phyloP scores from a whole-genome alignment of 306 rosid genomes.

The Geum urbanum region DNA sequence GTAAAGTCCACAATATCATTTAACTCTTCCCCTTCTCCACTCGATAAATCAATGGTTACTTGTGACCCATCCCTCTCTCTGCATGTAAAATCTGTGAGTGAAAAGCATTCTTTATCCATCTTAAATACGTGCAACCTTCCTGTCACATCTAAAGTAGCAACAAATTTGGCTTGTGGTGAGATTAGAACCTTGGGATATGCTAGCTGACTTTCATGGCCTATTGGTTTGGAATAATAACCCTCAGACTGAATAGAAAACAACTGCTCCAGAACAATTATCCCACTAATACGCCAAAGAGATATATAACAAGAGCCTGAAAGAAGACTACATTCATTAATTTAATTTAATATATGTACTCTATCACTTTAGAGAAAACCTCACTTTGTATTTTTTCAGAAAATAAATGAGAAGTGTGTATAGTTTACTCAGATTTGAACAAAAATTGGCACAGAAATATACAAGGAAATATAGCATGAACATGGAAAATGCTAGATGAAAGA shows the following conservation, averaged over 20 bases:
- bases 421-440: conserved; percentile 1
- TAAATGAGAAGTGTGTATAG: not conserved
- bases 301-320: conserved; percentile 65
- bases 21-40: conserved; percentile 28
- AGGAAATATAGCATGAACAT: conserved; percentile 18
- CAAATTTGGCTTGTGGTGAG: conserved; percentile 70
- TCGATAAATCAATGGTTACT: conserved; percentile 29
- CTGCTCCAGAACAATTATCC: conserved; percentile 54
- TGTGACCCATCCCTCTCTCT: conserved; percentile 38
- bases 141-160: conserved; percentile 73
- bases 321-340: conserved; percentile 7
- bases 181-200: conserved; percentile 74
- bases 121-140: conserved; percentile 69
- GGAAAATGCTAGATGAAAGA: conserved; percentile 19
- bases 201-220: conserved; percentile 48
- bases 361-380: not conserved
- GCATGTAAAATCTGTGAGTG: conserved; percentile 49
- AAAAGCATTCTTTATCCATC: conserved; percentile 50
- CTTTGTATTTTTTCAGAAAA: not conserved
- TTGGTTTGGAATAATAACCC: conserved; percentile 61
- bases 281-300: conserved; percentile 65
- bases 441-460: conserved; percentile 3
- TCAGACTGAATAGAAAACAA: conserved; percentile 63
- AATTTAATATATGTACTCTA: conserved; percentile 9
- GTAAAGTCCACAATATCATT: conserved; percentile 65